These are phyloP conservation scores for Pachysandra terminalis DNA, from an alignment of 164 flowering plant genomes.

Conservation along the genomic window DNA sequence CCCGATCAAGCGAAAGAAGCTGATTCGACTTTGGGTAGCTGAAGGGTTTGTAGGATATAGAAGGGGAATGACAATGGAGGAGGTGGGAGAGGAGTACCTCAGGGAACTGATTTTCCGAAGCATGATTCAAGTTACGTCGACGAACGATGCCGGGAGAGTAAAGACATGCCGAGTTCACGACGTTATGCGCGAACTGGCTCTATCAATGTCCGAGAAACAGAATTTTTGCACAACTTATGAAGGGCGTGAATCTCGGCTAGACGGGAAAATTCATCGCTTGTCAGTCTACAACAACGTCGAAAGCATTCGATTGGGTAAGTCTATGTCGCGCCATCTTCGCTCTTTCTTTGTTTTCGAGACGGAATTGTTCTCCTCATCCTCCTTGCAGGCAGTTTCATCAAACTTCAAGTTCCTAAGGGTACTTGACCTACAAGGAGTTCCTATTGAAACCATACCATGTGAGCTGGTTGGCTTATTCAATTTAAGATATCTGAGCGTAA, in stretches of 20 bases:
- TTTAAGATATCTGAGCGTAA: slow-evolving; percentile 34
- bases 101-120: slow-evolving; percentile 36
- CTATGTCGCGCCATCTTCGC: slow-evolving; percentile 23
- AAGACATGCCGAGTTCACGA: slow-evolving; percentile 43
- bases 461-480: slow-evolving; percentile 24
- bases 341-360: slow-evolving; percentile 28
- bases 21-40: slow-evolving; percentile 49
- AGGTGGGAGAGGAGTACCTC: slow-evolving; percentile 43
- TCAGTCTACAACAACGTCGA: slow-evolving; percentile 21
- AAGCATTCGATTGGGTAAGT: slow-evolving; percentile 10
- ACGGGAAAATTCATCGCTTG: slow-evolving; percentile 15
- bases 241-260: slow-evolving; percentile 4
- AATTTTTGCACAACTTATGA: slow-evolving; percentile 17
- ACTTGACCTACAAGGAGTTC: slow-evolving; percentile 27
- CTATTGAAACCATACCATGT: slow-evolving; percentile 27
- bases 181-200: slow-evolving; percentile 36
- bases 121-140: slow-evolving; percentile 33
- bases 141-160: slow-evolving; percentile 24
- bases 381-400: slow-evolving; percentile 10
- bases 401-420: slow-evolving; percentile 29
- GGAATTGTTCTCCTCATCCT: slow-evolving; percentile 13
- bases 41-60: slow-evolving; percentile 40
- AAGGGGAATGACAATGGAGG: slow-evolving; percentile 34
- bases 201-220: slow-evolving; percentile 24
- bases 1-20: slow-evolving; percentile 29